Percentiles rank a stretch among this genome's conserved stretches.
Evolutionary conservation across 2,329 filamentous ascomycete species (phyloP).

Genomic region (Fusarium coicis): DNA sequence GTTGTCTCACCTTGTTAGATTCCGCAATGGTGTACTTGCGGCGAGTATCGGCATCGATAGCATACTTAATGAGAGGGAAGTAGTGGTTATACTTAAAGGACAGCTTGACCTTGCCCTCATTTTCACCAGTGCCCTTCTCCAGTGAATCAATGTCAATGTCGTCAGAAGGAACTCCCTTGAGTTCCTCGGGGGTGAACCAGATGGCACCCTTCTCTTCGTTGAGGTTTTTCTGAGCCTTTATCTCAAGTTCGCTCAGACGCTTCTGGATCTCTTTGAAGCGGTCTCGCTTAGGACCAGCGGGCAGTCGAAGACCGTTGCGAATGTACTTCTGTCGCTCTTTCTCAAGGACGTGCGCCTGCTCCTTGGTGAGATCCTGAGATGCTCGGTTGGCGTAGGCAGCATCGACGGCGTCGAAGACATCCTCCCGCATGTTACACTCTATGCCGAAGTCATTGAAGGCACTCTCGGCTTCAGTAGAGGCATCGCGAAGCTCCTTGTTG

Average conservation of each 20-base stretch:
- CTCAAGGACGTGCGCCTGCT: conserved; percentile 78
- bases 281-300: conserved; percentile 75
- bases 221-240: conserved; percentile 81
- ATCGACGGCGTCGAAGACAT: conserved; percentile 76
- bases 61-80: conserved; percentile 82
- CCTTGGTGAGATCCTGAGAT: conserved; percentile 69
- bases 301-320: conserved; percentile 77
- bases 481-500: conserved; percentile 75
- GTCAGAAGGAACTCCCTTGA: conserved; percentile 80
- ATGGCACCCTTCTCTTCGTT: conserved; percentile 86
- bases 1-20: conserved; percentile 74
- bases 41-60: conserved; percentile 74
- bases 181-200: conserved; percentile 79
- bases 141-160: conserved; percentile 70
- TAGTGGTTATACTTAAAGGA: conserved; percentile 88
- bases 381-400: conserved; percentile 64
- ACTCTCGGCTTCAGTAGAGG: conserved; percentile 80
- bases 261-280: conserved; percentile 90
- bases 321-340: conserved; percentile 83
- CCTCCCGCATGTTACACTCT: conserved; percentile 83
- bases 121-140: conserved; percentile 77
- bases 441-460: conserved; percentile 81
- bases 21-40: conserved; percentile 77
- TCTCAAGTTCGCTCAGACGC: conserved; percentile 77
- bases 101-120: conserved; percentile 78